Percentiles rank a stretch among this genome's conserved stretches.
Conservation (phyloP, 1,284 basidiomycete genomes). For the Moesziomyces antarcticus region DNA sequence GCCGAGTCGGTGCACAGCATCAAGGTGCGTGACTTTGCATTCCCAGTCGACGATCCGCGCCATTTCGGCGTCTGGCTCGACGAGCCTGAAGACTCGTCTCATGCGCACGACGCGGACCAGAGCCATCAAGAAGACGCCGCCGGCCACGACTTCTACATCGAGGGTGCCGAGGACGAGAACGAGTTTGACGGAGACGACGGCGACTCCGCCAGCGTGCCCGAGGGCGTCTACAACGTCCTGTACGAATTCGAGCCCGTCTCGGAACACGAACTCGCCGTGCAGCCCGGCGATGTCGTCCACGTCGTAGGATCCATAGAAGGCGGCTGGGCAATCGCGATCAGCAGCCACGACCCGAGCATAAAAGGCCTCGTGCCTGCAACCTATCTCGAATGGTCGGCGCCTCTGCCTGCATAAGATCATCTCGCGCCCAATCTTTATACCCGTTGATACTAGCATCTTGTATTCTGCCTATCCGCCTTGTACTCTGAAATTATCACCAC, state of each 20-base stretch:
- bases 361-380: slow-evolving; percentile 50
- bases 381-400: slow-evolving; percentile 44
- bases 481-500: not conserved
- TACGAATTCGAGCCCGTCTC: slow-evolving; percentile 52
- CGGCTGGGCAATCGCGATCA: slow-evolving; percentile 54
- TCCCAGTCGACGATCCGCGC: slow-evolving; percentile 36
- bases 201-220: slow-evolving; percentile 23
- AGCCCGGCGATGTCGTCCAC: slow-evolving; percentile 36
- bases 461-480: not conserved
- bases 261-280: slow-evolving; percentile 51
- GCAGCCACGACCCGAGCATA: slow-evolving; percentile 13
- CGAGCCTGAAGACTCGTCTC: slow-evolving; percentile 3
- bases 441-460: not conserved
- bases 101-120: slow-evolving; percentile 9
- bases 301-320: slow-evolving; percentile 54
- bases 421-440: slow-evolving; percentile 1
- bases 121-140: slow-evolving; percentile 10
- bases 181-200: slow-evolving; percentile 48
- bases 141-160: slow-evolving; percentile 32
- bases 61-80: slow-evolving; percentile 25
- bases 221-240: slow-evolving; percentile 52
- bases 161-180: slow-evolving; percentile 44
- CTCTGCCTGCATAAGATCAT: slow-evolving; percentile 15
- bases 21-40: slow-evolving; percentile 55
- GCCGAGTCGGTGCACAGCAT: slow-evolving; percentile 5